A percentile compares a stretch with the other conserved stretches of the same genome.
These are phyloP conservation scores for Leccinum insolens DNA, from an alignment of 1,284 basidiomycete species.

Conservation along the genomic window DNA sequence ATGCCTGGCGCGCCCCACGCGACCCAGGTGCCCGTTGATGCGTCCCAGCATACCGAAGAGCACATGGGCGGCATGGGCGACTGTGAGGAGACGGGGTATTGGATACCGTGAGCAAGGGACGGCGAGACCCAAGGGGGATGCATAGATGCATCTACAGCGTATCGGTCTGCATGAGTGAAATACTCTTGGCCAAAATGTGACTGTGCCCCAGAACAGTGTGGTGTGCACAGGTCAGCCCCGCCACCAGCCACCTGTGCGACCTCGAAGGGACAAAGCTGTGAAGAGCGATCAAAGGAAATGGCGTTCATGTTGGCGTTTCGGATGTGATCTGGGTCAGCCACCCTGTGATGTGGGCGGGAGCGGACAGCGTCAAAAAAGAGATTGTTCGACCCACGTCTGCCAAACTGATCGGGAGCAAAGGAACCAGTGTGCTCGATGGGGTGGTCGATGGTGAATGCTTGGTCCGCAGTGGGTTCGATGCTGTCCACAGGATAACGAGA, in stretches of 20 bases:
- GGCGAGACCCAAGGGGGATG: slow-evolving; percentile 34
- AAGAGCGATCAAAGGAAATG: slow-evolving; percentile 24
- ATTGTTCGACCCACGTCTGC: slow-evolving; percentile 37
- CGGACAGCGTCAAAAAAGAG: slow-evolving; percentile 35
- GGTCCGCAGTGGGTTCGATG: slow-evolving; percentile 19
- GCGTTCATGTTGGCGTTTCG: slow-evolving; percentile 25
- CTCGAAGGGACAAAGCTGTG: slow-evolving; percentile 28
- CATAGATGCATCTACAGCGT: slow-evolving; percentile 25
- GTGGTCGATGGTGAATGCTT: slow-evolving; percentile 21
- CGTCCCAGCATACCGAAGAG: slow-evolving; percentile 34
- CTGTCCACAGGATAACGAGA: slow-evolving; percentile 23
- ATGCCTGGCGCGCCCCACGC: slow-evolving; percentile 33
- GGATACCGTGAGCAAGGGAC: slow-evolving; percentile 29
- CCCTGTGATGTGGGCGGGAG: slow-evolving; percentile 31
- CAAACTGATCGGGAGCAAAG: slow-evolving; percentile 27
- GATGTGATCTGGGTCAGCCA: slow-evolving; percentile 26
- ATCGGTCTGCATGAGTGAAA: slow-evolving; percentile 28
- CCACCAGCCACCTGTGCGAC: slow-evolving; percentile 25
- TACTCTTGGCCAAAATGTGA: slow-evolving; percentile 32
- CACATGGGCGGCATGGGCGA: slow-evolving; percentile 33
- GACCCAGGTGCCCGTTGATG: slow-evolving; percentile 32
- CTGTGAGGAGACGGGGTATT: slow-evolving; percentile 34
- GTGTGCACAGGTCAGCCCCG: slow-evolving; percentile 31
- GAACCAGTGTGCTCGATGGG: slow-evolving; percentile 14
- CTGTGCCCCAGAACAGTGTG: slow-evolving; percentile 26